A percentile compares a stretch with the other conserved stretches of the same genome.
phyloP scores from a whole-genome alignment of 2,329 filamentous ascomycete genomes.

The Alternaria postmessia region DNA sequence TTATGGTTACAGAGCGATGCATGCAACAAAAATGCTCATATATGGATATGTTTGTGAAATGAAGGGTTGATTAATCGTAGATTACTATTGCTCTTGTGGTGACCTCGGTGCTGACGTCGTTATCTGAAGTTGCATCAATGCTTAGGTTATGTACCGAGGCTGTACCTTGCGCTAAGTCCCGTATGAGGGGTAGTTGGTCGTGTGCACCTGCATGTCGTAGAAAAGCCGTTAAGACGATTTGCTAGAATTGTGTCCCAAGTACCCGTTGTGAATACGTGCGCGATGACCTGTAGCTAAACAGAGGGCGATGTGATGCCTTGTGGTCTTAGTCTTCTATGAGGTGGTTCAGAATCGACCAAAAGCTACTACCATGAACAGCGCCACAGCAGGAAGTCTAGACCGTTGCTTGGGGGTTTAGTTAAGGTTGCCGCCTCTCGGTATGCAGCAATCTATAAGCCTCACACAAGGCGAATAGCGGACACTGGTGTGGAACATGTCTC shows the following conservation, averaged over 20 bases:
- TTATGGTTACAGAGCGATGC: neutral
- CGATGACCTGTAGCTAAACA: neutral
- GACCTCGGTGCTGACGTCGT: constrained; percentile 12
- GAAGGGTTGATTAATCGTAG: neutral
- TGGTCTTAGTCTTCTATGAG: too few species aligned
- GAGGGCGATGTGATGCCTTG: too few species aligned
- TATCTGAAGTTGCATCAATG: constrained; percentile 1
- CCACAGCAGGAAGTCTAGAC: too few species aligned
- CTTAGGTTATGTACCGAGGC: constrained; percentile 17
- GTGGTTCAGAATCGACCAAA: too few species aligned
- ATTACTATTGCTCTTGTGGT: neutral
- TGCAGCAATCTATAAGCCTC: constrained; percentile 17
- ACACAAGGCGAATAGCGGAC: constrained; percentile 1
- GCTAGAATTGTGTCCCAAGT: neutral
- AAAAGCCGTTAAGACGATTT: neutral
- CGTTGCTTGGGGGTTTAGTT: constrained; percentile 20
- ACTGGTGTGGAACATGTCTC: constrained; percentile 20
- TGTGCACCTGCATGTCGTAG: neutral
- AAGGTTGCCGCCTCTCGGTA: constrained; percentile 29
- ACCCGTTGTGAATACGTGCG: neutral
- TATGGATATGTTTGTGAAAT: neutral
- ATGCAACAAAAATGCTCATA: neutral
- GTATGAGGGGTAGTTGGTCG: constrained; percentile 3
- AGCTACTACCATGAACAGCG: too few species aligned
- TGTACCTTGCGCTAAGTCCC: constrained; percentile 2